Evolutionary conservation across 345 rosid genomes (phyloP).

Genomic region (Draba incana): DNA sequence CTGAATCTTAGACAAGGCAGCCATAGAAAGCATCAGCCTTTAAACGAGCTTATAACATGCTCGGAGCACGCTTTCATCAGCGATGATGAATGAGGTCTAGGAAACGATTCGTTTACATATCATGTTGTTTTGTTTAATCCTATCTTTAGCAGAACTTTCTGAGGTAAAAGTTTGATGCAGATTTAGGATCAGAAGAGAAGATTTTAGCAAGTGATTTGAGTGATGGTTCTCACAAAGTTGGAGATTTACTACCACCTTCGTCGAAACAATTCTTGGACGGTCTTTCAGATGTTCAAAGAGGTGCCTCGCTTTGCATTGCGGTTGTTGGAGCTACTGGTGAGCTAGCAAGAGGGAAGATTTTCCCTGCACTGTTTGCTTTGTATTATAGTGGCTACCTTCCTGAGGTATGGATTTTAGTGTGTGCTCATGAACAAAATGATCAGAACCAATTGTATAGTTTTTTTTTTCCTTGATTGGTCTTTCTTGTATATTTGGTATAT

Average conservation of each 20-base stretch:
- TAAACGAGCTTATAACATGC: constrained; percentile 46
- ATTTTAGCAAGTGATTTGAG: constrained; percentile 20
- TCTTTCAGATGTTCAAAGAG: constrained; percentile 37
- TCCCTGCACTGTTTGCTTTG: constrained; percentile 77
- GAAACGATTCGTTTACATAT: constrained; percentile 25
- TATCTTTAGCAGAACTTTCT: background rate
- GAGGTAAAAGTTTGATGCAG: constrained; percentile 5
- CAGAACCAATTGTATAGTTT: background rate
- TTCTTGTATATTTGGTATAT: constrained; percentile 53
- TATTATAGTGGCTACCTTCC: constrained; percentile 79
- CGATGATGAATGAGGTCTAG: constrained; percentile 39
- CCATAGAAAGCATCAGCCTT: constrained; percentile 33
- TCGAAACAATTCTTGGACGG: constrained; percentile 32
- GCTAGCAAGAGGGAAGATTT: constrained; percentile 65
- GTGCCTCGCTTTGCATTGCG: constrained; percentile 67
- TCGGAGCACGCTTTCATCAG: constrained; percentile 42
- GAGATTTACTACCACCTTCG: background rate
- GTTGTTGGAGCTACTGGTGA: constrained; percentile 85
- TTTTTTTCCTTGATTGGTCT: constrained; percentile 30
- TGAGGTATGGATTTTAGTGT: constrained; percentile 59
- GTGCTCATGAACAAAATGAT: background rate
- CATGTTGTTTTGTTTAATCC: background rate
- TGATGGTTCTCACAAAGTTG: constrained; percentile 22
- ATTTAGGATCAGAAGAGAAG: constrained; percentile 33
- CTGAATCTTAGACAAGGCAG: constrained; percentile 41